Percentiles rank a stretch among this genome's conserved stretches.
Evolutionary conservation across 176 grass and related monocot genomes (phyloP).

Genomic region (Canna indica): DNA sequence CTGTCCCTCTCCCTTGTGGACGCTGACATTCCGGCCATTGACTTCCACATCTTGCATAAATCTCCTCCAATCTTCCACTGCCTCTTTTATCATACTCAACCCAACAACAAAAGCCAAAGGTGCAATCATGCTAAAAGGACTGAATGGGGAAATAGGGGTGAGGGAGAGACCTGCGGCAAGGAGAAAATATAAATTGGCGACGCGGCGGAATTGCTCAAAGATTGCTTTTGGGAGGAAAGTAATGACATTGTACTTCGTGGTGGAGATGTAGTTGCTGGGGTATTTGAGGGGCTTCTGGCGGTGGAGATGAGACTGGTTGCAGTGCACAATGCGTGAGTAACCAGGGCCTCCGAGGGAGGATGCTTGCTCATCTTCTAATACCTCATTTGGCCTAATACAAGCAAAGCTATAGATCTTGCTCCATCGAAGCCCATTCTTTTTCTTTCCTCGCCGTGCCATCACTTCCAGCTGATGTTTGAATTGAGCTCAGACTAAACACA

Average conservation of each 20-base stretch:
- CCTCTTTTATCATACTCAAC: constrained; percentile 88
- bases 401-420: constrained; percentile 91
- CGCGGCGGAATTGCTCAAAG: constrained; percentile 94
- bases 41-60: constrained; percentile 98
- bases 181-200: constrained; percentile 93
- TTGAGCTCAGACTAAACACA: constrained; percentile 21
- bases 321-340: constrained; percentile 72
- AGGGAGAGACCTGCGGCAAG: constrained; percentile 84
- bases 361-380: constrained; percentile 5
- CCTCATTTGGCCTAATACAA: constrained; percentile 36
- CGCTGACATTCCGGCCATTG: constrained; percentile 61
- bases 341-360: constrained; percentile 56
- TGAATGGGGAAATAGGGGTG: constrained; percentile 84
- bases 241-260: constrained; percentile 93
- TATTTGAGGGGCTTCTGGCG: constrained; percentile 68
- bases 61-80: constrained; percentile 80
- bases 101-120: constrained; percentile 83
- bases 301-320: constrained; percentile 65
- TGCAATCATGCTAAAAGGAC: constrained; percentile 63
- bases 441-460: constrained; percentile 43
- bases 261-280: constrained; percentile 77
- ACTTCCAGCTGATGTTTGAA: constrained; percentile 19
- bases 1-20: constrained; percentile 48
- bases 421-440: constrained; percentile 71
- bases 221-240: constrained; percentile 95